phyloP scores from a whole-genome alignment of 2,329 filamentous ascomycete species.

The Trichoderma koningii region DNA sequence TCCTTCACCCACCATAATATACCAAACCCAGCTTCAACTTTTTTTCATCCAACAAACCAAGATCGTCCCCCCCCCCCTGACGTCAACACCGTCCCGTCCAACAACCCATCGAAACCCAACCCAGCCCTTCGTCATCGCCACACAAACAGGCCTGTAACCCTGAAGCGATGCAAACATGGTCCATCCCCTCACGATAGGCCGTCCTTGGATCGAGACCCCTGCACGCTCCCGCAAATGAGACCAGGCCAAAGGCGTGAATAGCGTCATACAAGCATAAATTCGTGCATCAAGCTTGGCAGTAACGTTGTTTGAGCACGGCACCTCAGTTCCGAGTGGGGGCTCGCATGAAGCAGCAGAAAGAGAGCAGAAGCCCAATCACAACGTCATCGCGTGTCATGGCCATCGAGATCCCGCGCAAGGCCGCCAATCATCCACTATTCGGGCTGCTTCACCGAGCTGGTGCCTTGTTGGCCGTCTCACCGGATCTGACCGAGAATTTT shows the following conservation, averaged over 20 bases:
- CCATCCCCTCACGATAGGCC: neutral
- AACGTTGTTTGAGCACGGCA: constrained; percentile 20
- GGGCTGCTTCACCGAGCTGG: constrained; percentile 3
- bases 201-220: neutral
- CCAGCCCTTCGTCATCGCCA: constrained; percentile 10
- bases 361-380: constrained; percentile 7
- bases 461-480: neutral
- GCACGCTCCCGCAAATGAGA: constrained; percentile 15
- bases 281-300: constrained; percentile 22
- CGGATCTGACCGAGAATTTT: constrained; percentile 3
- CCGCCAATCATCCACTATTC: constrained; percentile 11
- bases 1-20: constrained; percentile 6
- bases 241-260: neutral
- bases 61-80: constrained; percentile 16
- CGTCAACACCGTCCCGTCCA: constrained; percentile 2
- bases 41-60: neutral
- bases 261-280: constrained; percentile 14
- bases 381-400: constrained; percentile 22
- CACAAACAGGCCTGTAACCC: neutral
- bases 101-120: neutral
- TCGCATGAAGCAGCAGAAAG: no score
- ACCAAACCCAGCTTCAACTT: neutral
- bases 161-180: neutral
- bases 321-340: constrained; percentile 11
- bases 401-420: constrained; percentile 11